Evolutionary conservation across 768 basidiomycete species (phyloP), one percentile per base, ranked within the genome.

Genomic region (Dentipellis fragilis): DNA sequence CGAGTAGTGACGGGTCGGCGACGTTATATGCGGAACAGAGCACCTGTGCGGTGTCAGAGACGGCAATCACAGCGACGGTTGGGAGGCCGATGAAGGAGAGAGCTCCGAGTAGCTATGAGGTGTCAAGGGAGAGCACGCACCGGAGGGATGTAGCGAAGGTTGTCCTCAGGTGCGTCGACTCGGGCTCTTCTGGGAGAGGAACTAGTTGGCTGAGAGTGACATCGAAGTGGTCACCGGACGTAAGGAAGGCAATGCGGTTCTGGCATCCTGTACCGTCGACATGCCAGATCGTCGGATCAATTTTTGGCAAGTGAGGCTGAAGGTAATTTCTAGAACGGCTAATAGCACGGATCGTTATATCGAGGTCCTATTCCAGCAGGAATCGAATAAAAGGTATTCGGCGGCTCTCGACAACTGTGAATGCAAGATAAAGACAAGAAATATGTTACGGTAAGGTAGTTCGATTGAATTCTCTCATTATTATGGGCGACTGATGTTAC

Each of bases 211-310:
- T 11, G 14, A 29, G 37, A 3, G 14, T 59, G 35, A 12, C 37
- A 50, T 58, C 17, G 62, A 65, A 60, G 62, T 66, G 35, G 29
- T 56, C 22, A 57, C 11, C 22, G 57, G 38, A 36, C 49, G 62
- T 58, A 29, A 75, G 65, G 73, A 83, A 83, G 0, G 80, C 80
- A 7, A 80, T 68, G 19, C 70, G 71, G 50, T 76, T 57, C 55
- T 80, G 70, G 62, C 83, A 84, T 8, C 83, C 82, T 0, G 80
- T 83, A 0, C 67, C 80, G n/a, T n/a, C n/a, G n/a, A n/a, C n/a
- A n/a, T n/a, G n/a, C n/a, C n/a, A n/a, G n/a, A n/a, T n/a, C n/a
- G n/a, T n/a, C n/a, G n/a, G n/a, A n/a, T n/a, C n/a, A n/a, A n/a
- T n/a, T n/a, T n/a, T n/a, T n/a, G n/a, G n/a, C n/a, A n/a, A n/a